A percentile compares a stretch with the other conserved stretches of the same genome.
Conservation (phyloP, 73 alveolate genomes). For the Stentor coeruleus region DNA sequence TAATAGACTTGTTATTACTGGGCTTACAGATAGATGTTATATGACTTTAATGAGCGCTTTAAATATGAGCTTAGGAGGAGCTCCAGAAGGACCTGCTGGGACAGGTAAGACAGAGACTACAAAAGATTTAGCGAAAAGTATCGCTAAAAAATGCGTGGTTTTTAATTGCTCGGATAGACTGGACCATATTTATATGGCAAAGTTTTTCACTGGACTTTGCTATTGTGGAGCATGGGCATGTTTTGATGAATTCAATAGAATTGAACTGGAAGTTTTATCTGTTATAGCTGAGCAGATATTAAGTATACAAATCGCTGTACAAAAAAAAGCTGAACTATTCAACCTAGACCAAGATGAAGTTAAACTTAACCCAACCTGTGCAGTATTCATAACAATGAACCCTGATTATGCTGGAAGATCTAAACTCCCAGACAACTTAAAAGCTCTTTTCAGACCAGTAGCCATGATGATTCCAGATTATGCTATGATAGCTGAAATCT, state of each 20-base stretch:
- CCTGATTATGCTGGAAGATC: conserved; percentile 96
- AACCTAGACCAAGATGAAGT: conserved; percentile 58
- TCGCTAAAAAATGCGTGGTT: conserved; percentile 79
- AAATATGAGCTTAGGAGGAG: conserved; percentile 84
- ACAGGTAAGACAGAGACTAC: conserved; percentile 96
- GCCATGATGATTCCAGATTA: conserved; percentile 93
- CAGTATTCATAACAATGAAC: conserved; percentile 89
- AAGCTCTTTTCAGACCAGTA: conserved; percentile 88
- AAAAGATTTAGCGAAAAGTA: conserved; percentile 96
- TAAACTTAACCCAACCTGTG: conserved; percentile 68
- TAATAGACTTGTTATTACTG: conserved; percentile 87
- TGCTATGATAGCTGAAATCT: conserved; percentile 87
- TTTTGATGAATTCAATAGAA: conserved; percentile 98
- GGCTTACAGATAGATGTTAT: conserved; percentile 88
- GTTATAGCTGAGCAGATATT: conserved; percentile 94
- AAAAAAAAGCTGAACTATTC: conserved; percentile 65
- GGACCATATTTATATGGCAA: conserved; percentile 75
- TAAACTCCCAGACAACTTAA: conserved; percentile 93
- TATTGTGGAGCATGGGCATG: conserved; percentile 94
- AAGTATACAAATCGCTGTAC: conserved; percentile 82
- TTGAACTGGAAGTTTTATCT: conserved; percentile 97
- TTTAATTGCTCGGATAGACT: conserved; percentile 30
- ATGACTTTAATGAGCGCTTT: conserved; percentile 86
- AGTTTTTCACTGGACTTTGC: conserved; percentile 99
- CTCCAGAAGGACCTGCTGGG: conserved; percentile 99